Base-by-base conservation (phyloP, 192 early-diverging fungal species). In the Entomortierella parvispora region DNA sequence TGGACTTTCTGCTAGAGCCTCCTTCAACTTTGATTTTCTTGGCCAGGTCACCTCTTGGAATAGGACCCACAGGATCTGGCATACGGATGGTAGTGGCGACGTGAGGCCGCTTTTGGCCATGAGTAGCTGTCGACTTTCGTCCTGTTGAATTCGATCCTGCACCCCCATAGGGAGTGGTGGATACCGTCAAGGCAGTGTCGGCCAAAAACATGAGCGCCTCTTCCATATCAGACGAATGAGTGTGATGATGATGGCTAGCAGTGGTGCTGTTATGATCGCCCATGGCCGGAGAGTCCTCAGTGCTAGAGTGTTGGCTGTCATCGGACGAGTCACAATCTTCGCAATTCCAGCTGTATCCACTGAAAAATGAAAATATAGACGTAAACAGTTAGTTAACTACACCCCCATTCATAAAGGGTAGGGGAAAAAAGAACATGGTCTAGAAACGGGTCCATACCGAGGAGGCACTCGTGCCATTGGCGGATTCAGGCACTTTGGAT, bases 331-430 rank as follows among this genome's bases (percentile, higher is more conserved):
- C 74, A n/a, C 74, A 77, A 18, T 77, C 74, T 52, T 68, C 74
- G 28, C 74, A 77, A 55, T 68, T 77, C 74, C 74, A 77, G 52
- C 74, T 77, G 43, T 77, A 77, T 0, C 74, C 74, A 64, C 74
- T 76, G 23, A 61, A 28, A 9, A 42, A 37, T 25, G 33, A 1
- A 56, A 32, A 58, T 28, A 55, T 48, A 37, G 20, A 20, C 20
- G 61, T 8, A 20, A 14, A 10, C 12, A 1, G 34, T 68, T 51
- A 64, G 43, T 12, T 42, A 40, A 34, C 34, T 1, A 37, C 29
- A 28, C 15, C 10, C 7, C 17, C 33, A 33, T 26, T 11, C 11
- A 20, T 49, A 2, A 49, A 1, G 52, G 11, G 10, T 51, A 8
- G 14, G 2, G 26, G 6, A 18, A 32, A 54, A 32, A 54, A 10